phyloP scores from a whole-genome alignment of 2,329 filamentous ascomycete genomes.

The Aspergillus tubingensis region DNA sequence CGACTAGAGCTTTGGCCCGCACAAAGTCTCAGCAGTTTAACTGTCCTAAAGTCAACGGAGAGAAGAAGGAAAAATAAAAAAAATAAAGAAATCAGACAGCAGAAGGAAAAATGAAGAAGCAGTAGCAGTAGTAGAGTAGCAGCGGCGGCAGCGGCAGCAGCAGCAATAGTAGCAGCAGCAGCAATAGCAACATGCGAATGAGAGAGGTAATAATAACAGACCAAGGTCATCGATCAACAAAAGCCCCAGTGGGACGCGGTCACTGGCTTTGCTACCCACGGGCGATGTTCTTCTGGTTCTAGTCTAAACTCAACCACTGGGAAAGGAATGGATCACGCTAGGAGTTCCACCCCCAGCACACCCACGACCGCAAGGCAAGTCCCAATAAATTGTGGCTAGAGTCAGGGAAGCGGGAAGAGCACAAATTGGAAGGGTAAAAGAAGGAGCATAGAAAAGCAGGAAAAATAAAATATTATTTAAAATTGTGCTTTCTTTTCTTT shows the following conservation, averaged over 20 bases:
- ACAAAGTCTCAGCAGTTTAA: not conserved
- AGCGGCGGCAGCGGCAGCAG: not conserved
- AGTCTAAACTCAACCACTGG: slow-evolving; percentile 16
- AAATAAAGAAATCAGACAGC: slow-evolving; percentile 6
- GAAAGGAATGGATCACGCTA: slow-evolving; percentile 26
- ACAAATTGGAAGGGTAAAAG: not conserved
- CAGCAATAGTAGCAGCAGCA: slow-evolving; percentile 18
- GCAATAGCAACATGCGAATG: slow-evolving; percentile 8
- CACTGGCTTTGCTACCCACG: slow-evolving; percentile 17
- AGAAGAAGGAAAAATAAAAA: not conserved
- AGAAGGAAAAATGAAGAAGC: slow-evolving; percentile 19
- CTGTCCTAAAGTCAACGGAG: not conserved
- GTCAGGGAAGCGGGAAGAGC: not conserved
- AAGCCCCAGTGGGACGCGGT: slow-evolving; percentile 22
- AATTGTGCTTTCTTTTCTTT: too few relatives aligned
- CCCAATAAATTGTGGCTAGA: slow-evolving; percentile 1
- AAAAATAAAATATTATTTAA: not conserved
- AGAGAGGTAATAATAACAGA: slow-evolving; percentile 17
- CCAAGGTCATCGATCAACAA: slow-evolving; percentile 23
- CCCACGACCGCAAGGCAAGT: slow-evolving; percentile 10
- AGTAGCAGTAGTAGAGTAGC: slow-evolving; percentile 4
- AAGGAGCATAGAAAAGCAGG: not conserved
- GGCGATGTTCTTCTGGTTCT: slow-evolving; percentile 19
- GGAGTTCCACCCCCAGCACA: slow-evolving; percentile 23
- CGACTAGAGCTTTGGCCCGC: slow-evolving; percentile 10